These are phyloP conservation scores for Wickerhamiella shivajii DNA, from an alignment of 805 yeast species.

Conservation along the genomic window DNA sequence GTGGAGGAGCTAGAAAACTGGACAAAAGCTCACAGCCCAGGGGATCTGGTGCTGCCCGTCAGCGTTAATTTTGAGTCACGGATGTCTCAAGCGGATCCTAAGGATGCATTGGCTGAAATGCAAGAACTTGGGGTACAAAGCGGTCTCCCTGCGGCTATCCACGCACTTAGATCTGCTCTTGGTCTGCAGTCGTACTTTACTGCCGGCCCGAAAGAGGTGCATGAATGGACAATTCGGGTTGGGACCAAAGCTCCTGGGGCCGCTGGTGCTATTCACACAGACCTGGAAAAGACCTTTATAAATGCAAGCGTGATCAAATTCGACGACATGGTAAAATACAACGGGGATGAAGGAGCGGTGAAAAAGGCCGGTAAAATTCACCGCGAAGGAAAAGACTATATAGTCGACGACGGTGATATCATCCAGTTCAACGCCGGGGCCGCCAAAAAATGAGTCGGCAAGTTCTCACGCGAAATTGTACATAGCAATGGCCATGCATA, in stretches of 20 bases:
- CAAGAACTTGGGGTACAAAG: conserved; percentile 24
- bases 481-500: too few species aligned
- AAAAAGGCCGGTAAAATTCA: conserved; percentile 44
- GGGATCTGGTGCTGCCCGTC: conserved; percentile 54
- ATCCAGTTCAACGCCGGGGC: conserved; percentile 43
- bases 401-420: conserved; percentile 75
- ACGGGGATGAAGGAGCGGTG: conserved; percentile 38
- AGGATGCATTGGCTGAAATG: conserved; percentile 20
- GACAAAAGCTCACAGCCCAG: conserved; percentile 54
- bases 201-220: conserved; percentile 74
- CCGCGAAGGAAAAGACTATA: conserved; percentile 63
- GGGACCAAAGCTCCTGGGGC: conserved; percentile 97
- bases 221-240: conserved; percentile 93
- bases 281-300: conserved; percentile 65
- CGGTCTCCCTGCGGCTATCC: conserved; percentile 48
- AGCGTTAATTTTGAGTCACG: conserved; percentile 54
- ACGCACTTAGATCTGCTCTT: conserved; percentile 50
- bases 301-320: conserved; percentile 62
- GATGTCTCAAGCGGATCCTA: conserved; percentile 35
- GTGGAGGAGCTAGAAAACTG: conserved; percentile 40
- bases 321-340: conserved; percentile 36
- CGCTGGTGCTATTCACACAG: conserved; percentile 89
- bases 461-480: too few species aligned
- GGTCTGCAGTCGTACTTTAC: conserved; percentile 74
- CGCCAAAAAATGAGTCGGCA: conserved; percentile 7